These are phyloP conservation scores for Apiotrichum sp. DNA, from an alignment of 1,284 basidiomycete genomes.

Conservation along the genomic window DNA sequence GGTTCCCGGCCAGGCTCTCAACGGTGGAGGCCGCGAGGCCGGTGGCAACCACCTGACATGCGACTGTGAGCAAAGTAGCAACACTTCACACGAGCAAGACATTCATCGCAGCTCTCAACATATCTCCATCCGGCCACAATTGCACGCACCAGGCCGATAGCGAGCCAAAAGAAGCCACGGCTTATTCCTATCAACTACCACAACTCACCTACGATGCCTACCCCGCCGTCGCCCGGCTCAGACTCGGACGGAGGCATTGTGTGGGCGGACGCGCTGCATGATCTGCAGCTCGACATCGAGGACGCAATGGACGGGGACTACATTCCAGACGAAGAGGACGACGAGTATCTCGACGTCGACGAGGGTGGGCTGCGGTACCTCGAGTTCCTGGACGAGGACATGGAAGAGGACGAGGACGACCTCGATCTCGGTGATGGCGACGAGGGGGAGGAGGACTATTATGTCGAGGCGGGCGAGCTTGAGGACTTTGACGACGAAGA, in stretches of 20 bases:
- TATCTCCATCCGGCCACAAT: too few relatives aligned
- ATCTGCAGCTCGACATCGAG: not conserved
- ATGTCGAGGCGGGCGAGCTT: not conserved
- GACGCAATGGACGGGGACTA: not conserved
- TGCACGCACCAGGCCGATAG: too few relatives aligned
- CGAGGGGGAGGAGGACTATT: conserved; percentile 18
- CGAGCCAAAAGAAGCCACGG: too few relatives aligned
- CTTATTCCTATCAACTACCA: too few relatives aligned
- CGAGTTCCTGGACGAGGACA: conserved; percentile 7
- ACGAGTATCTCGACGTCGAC: conserved; percentile 1
- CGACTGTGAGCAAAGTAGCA: too few relatives aligned
- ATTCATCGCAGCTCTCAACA: too few relatives aligned
- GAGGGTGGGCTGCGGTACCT: not conserved
- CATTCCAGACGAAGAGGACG: not conserved
- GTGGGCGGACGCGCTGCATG: not conserved
- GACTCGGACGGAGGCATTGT: not conserved
- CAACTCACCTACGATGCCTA: too few relatives aligned
- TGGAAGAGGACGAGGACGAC: conserved; percentile 24
- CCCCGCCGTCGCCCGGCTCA: too few relatives aligned
- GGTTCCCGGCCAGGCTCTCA: too few relatives aligned
- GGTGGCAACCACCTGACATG: too few relatives aligned
- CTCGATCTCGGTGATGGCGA: conserved; percentile 12
- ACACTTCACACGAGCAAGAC: too few relatives aligned
- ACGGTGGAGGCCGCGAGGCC: too few relatives aligned
- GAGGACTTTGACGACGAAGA: conserved; percentile 9